Percentiles rank a stretch among this genome's conserved stretches.
phyloP scores from a whole-genome alignment of 345 rosid genomes.

The Streptanthus diversifolius region DNA sequence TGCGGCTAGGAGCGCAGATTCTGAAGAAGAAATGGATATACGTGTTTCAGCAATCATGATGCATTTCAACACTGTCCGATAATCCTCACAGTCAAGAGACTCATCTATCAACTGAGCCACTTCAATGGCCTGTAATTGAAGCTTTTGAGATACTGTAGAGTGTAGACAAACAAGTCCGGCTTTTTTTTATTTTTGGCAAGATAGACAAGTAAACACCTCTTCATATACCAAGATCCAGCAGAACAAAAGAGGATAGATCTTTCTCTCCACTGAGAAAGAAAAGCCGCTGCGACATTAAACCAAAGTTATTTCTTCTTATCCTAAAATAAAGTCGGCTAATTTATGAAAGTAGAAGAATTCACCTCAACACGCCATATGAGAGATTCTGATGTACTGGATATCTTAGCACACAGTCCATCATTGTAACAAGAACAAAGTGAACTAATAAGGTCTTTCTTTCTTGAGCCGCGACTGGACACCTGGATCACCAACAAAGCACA shows the following conservation, averaged over 20 bases:
- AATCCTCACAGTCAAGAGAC: slow-evolving; percentile 63
- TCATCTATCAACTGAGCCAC: slow-evolving; percentile 88
- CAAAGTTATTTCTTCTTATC: not conserved
- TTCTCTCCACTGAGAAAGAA: slow-evolving; percentile 93
- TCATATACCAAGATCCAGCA: slow-evolving; percentile 89
- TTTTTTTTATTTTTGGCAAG: not conserved
- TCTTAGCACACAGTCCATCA: slow-evolving; percentile 51
- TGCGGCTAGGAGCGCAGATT: slow-evolving; percentile 30
- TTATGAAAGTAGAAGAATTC: not conserved
- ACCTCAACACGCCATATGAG: slow-evolving; percentile 93
- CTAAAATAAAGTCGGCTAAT: not conserved
- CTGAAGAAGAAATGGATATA: slow-evolving; percentile 37
- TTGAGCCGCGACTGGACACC: slow-evolving; percentile 46
- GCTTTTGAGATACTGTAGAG: slow-evolving; percentile 16
- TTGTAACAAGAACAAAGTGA: slow-evolving; percentile 51
- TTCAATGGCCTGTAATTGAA: slow-evolving; percentile 72
- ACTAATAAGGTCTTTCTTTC: slow-evolving; percentile 63
- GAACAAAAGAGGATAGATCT: slow-evolving; percentile 73
- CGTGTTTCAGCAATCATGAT: slow-evolving; percentile 58
- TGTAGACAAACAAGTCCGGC: not conserved
- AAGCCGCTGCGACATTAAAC: slow-evolving; percentile 61
- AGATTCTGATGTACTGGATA: slow-evolving; percentile 58
- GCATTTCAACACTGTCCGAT: slow-evolving; percentile 52
- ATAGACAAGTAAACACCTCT: slow-evolving; percentile 59
- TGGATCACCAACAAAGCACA: slow-evolving; percentile 36